Evolutionary conservation across 2,329 filamentous ascomycete species (phyloP).

Genomic region (Passalora sequoiae): DNA sequence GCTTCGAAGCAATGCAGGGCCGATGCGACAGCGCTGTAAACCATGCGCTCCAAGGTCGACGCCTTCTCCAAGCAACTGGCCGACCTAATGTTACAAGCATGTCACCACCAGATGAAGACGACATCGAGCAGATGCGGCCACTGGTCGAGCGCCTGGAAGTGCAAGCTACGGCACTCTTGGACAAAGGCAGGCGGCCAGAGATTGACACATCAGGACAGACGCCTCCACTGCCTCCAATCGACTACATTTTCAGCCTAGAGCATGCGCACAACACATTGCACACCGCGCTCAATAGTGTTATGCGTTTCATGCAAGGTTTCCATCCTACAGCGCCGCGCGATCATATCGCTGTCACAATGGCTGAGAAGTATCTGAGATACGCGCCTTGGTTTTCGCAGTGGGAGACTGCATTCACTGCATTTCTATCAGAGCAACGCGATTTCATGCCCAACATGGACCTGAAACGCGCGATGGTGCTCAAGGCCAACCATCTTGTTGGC

Average conservation of each 20-base stretch:
- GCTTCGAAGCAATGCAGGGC: constrained; percentile 34
- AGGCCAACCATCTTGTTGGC: constrained; percentile 32
- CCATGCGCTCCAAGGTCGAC: constrained; percentile 30
- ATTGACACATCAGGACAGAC: constrained; percentile 26
- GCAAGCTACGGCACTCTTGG: constrained; percentile 30
- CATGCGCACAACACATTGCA: constrained; percentile 32
- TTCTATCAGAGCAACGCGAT: constrained; percentile 24
- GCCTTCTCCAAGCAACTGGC: constrained; percentile 26
- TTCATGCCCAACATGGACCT: constrained; percentile 29
- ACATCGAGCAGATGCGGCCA: constrained; percentile 32
- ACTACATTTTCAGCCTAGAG: constrained; percentile 29
- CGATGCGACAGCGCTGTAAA: constrained; percentile 33
- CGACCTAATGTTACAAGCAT: constrained; percentile 19
- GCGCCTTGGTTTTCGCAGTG: constrained; percentile 31
- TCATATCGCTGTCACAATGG: constrained; percentile 30
- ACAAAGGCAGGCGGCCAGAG: constrained; percentile 28
- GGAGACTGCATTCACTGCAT: constrained; percentile 29
- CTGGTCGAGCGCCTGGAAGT: constrained; percentile 32
- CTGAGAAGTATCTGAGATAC: constrained; percentile 30
- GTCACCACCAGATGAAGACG: constrained; percentile 25
- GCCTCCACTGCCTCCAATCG: constrained; percentile 25
- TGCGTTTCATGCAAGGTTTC: constrained; percentile 33
- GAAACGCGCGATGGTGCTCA: constrained; percentile 34
- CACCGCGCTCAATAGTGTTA: constrained; percentile 31
- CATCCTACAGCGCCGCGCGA: constrained; percentile 27